Base-by-base conservation (phyloP, 2,329 filamentous ascomycete genomes). In the Epichloe typhina region DNA sequence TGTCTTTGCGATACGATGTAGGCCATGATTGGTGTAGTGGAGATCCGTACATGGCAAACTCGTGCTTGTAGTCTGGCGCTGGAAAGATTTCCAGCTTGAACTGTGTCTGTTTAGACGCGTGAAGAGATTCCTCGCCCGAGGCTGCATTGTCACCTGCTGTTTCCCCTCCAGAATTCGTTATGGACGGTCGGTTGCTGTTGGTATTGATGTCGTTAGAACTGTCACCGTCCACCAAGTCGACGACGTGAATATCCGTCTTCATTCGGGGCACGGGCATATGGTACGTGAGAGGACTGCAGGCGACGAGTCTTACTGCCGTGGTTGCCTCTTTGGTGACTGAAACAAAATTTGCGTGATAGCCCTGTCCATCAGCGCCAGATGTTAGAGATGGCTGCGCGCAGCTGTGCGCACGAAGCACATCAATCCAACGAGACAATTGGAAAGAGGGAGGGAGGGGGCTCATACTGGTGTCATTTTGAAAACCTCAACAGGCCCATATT, bases 301-400 rank as follows among this genome's bases (percentile, higher is more conserved):
- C 56, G 38, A 76, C 53, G n/a, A 79, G 64, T 37, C 57, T 56
- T 3, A 55, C 51, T 12, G 71, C 74, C 12, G 66, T 68, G 4
- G 65, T 61, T 15, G 62, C 58, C 17, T 66, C 68, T 45, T 64
- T 66, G 17, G 75, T 69, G 23, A 80, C 64, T 12, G 72, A 72
- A 40, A 80, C 62, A 59, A 78, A 80, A 21, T 72, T 71, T 21
- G 69, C 68, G 26, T 69, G 64, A 46, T 74, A 65, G 42, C 72
- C 69, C 73, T 77, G 51, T 26, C 2, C 13, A 21, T 7, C 33
- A 36, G 23, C 36, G 35, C 21, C n/a, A 39, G 37, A 11, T 3
- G 43, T 49, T 15, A 46, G 46, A 43, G 11, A 31, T 23, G 5
- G 12, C 19, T 26, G 46, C 23, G 23, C 5, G 4, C n/a, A 13